A percentile compares a stretch with the other conserved stretches of the same genome.
These are phyloP conservation scores for Clavispora fructus DNA, from an alignment of 805 yeast species.

Conservation along the genomic window DNA sequence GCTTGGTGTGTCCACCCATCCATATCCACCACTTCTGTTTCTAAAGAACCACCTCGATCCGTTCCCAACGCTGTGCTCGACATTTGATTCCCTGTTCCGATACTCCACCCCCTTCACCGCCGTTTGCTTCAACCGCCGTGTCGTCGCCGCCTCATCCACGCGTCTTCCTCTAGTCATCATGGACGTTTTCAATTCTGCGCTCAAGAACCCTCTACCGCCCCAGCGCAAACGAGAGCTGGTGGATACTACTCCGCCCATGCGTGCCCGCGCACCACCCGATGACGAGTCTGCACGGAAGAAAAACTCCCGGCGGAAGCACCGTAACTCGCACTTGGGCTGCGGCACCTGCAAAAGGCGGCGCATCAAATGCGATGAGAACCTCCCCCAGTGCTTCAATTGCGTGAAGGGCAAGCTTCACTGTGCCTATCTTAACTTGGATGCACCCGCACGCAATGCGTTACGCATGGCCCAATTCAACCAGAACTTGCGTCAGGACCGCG, in stretches of 20 bases:
- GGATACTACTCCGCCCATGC: background rate
- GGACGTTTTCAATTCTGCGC: constrained; percentile 24
- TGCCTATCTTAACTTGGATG: constrained; percentile 45
- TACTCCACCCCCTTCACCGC: background rate
- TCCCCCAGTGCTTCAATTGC: constrained; percentile 58
- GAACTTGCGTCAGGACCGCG: constrained; percentile 20
- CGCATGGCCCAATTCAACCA: constrained; percentile 47
- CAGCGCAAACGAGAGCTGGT: constrained; percentile 15
- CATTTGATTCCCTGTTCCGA: no score
- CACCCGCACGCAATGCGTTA: constrained; percentile 44
- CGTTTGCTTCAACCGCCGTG: background rate
- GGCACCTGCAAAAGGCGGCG: constrained; percentile 59
- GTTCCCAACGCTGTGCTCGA: no score
- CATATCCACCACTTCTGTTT: no score
- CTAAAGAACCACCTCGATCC: no score
- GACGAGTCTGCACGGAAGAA: constrained; percentile 23
- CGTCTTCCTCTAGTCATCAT: constrained; percentile 1
- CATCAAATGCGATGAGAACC: constrained; percentile 59
- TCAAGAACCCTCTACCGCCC: constrained; percentile 36
- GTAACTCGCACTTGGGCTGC: constrained; percentile 74
- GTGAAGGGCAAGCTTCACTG: constrained; percentile 43
- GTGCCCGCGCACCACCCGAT: constrained; percentile 11
- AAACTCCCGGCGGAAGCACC: constrained; percentile 52
- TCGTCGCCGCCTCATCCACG: background rate
- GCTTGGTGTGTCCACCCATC: no score